Evolutionary conservation across 208 protist genomes (phyloP), one percentile per base, ranked within the genome.

Genomic region (Trypanosomatidae sp.): DNA sequence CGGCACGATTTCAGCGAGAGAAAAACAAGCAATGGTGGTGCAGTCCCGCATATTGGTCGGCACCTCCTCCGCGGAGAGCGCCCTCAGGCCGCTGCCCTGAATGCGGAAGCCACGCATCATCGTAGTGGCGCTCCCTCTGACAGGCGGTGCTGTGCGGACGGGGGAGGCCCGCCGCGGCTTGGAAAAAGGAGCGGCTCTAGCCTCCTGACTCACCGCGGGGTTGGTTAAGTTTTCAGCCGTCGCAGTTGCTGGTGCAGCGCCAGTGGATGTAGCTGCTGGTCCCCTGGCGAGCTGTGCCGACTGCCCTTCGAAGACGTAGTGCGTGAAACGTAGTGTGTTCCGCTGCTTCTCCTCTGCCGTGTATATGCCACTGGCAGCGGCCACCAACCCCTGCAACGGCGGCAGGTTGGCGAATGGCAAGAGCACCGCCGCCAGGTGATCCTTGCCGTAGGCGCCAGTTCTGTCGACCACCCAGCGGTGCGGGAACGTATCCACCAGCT

Each of bases 401-500:
- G 68, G 64, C 75, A 90, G 62, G 69, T 93, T 78, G 8, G 88
- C 86, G 74, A 96, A 93, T 7, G 91, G 91, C 53, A 92, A 62
- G 64, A 94, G 76, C 56, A 93, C 88, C 9, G 81, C 78, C 2
- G 86, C 84, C 30, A 96, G 76, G 76, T 96, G 84, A 0, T 89
- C 86, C 76, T 91, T 88, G 12, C 76, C 79, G 65, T 79, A 88
- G 17, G 89, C 73, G 0, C 75, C 83, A 1, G 84, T 81, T 77
- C 80, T 90, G 77, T 96, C 91, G 15, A 96, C 91, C 52, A 30
- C 17, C 90, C 91, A 96, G 68, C 30, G 71, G 22, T 44, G 74
- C 44, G 89, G 84, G 69, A 94, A 94, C n/a, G 88, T 89, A 17
- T 85, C 76, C 25, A 25, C 47, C 8, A 94, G 64, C n/a, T 83